Conservation (phyloP, 1,284 basidiomycete species). For the Leccinum colubrinum region DNA sequence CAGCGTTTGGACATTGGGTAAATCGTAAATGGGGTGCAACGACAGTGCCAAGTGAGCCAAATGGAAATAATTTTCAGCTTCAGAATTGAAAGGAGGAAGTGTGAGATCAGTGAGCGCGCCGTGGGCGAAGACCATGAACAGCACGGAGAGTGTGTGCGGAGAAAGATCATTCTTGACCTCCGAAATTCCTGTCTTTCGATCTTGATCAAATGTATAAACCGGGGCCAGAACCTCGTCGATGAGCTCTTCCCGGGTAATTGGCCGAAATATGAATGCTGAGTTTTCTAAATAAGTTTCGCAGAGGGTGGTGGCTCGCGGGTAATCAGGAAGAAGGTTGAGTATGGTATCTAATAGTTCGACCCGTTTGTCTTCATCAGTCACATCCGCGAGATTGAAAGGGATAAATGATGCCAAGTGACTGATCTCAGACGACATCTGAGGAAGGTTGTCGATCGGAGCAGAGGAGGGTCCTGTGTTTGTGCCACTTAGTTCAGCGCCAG, state of each 20-base stretch:
- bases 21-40: slow-evolving; percentile 59
- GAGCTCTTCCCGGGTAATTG: slow-evolving; percentile 62
- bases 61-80: slow-evolving; percentile 61
- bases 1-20: slow-evolving; percentile 59
- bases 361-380: slow-evolving; percentile 24
- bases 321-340: slow-evolving; percentile 47
- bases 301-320: slow-evolving; percentile 58
- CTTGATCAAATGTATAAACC: slow-evolving; percentile 53
- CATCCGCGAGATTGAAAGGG: slow-evolving; percentile 43
- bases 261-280: slow-evolving; percentile 57
- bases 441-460: slow-evolving; percentile 33
- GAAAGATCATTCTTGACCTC: slow-evolving; percentile 33
- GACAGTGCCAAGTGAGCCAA: slow-evolving; percentile 56
- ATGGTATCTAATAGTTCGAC: slow-evolving; percentile 42
- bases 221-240: slow-evolving; percentile 61
- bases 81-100: slow-evolving; percentile 53
- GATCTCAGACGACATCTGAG: slow-evolving; percentile 39
- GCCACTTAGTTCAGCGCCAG: slow-evolving; percentile 48
- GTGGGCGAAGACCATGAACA: slow-evolving; percentile 58
- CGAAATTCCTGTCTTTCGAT: slow-evolving; percentile 33
- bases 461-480: slow-evolving; percentile 20
- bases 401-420: slow-evolving; percentile 42
- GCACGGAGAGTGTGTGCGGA: slow-evolving; percentile 54
- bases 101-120: slow-evolving; percentile 66
- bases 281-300: slow-evolving; percentile 70